These are phyloP conservation scores for Colletotrichum godetiae DNA, from an alignment of 2,329 filamentous ascomycete genomes.

Conservation along the genomic window DNA sequence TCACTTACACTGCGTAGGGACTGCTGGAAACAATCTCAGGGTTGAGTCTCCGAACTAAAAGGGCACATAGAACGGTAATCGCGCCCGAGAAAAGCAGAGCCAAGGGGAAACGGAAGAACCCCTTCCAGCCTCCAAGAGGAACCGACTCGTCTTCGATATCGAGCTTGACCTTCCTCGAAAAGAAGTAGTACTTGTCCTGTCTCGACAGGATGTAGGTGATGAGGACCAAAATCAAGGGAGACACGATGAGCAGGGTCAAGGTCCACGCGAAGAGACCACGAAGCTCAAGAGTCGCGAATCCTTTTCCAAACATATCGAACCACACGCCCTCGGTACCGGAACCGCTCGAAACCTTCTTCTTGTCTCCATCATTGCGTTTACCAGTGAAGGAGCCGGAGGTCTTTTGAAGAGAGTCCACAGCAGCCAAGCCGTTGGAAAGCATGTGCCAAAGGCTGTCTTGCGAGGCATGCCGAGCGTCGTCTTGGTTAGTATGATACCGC, in stretches of 20 bases:
- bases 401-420: conserved; percentile 76
- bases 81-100: conserved; percentile 76
- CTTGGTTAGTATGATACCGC: conserved; percentile 90
- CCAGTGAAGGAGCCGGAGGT: conserved; percentile 73
- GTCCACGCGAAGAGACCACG: conserved; percentile 90
- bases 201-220: conserved; percentile 76
- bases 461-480: conserved; percentile 85
- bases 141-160: conserved; percentile 69
- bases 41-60: conserved; percentile 84
- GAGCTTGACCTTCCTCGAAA: conserved; percentile 70
- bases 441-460: conserved; percentile 86
- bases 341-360: conserved; percentile 74
- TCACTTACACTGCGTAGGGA: conserved; percentile 76
- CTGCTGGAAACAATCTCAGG: conserved; percentile 93
- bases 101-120: conserved; percentile 86
- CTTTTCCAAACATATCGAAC: conserved; percentile 90
- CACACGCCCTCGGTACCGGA: conserved; percentile 80
- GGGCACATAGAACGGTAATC: conserved; percentile 78
- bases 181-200: conserved; percentile 88
- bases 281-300: conserved; percentile 82
- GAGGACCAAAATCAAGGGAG: conserved; percentile 78
- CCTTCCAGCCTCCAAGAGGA: conserved; percentile 79
- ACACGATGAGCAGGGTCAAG: conserved; percentile 82
- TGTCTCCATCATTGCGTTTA: conserved; percentile 62
- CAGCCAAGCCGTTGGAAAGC: conserved; percentile 85